A percentile compares a stretch with the other conserved stretches of the same genome.
phyloP scores from a whole-genome alignment of 2,329 filamentous ascomycete genomes.

The Neurospora sp. region DNA sequence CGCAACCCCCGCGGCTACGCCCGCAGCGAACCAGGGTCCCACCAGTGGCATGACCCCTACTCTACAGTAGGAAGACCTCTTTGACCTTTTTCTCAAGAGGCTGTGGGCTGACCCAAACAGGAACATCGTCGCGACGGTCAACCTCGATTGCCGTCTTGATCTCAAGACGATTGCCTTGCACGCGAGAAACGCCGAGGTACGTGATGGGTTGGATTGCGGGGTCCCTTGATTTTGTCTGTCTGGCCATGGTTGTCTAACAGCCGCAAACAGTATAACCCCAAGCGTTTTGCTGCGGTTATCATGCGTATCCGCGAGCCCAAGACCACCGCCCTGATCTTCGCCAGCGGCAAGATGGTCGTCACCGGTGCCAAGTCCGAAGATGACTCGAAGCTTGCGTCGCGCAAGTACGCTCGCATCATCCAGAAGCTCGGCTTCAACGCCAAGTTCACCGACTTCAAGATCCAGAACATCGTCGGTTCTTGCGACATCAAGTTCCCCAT shows the following conservation, averaged over 20 bases:
- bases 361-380: constrained; percentile 97
- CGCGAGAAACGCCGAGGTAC: constrained; percentile 78
- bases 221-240: constrained; percentile 7
- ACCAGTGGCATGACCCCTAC: too few species aligned
- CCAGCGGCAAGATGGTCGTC: constrained; percentile 98
- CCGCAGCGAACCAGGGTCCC: constrained; percentile 65
- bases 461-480: constrained; percentile 97
- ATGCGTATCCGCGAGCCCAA: constrained; percentile 99
- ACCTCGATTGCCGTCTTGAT: constrained; percentile 92
- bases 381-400: constrained; percentile 89
- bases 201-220: constrained; percentile 10
- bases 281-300: constrained; percentile 98
- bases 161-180: constrained; percentile 98
- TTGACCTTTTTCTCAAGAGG: constrained; percentile 16
- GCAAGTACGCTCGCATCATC: constrained; percentile 98
- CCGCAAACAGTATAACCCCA: constrained; percentile 17
- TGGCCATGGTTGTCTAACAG: constrained; percentile 22
- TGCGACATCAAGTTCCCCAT: constrained; percentile 99
- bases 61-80: too few species aligned
- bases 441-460: constrained; percentile 99
- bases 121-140: constrained; percentile 99
- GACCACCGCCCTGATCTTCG: constrained; percentile 96
- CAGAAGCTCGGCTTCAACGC: constrained; percentile 99
- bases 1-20: constrained; percentile 84
- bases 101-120: constrained; percentile 47